Evolutionary conservation across 495 filamentous ascomycete genomes (phyloP).

Genomic region (Cetradonia linearis): DNA sequence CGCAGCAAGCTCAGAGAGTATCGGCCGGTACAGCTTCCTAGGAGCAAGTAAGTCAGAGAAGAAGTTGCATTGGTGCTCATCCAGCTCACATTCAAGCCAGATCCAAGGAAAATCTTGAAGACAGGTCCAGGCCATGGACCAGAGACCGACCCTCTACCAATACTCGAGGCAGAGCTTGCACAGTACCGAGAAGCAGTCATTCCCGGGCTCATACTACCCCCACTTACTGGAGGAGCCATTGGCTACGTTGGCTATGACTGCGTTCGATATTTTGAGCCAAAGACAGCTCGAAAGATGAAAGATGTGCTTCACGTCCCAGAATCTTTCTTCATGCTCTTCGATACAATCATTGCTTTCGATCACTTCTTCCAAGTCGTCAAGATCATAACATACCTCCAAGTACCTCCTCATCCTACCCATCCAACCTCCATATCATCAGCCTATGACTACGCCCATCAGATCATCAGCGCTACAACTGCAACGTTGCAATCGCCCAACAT

Average conservation of each 20-base stretch:
- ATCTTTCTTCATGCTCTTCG: constrained; percentile 93
- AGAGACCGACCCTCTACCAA: constrained; percentile 69
- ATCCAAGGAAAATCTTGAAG: constrained; percentile 74
- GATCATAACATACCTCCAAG: constrained; percentile 75
- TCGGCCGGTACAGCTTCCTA: constrained; percentile 90
- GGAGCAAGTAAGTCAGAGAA: constrained; percentile 54
- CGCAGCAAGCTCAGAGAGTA: constrained; percentile 78
- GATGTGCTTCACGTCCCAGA: constrained; percentile 84
- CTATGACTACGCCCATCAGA: constrained; percentile 55
- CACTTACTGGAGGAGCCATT: constrained; percentile 81
- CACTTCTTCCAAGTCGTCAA: constrained; percentile 88
- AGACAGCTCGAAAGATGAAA: constrained; percentile 74
- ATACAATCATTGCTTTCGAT: constrained; percentile 91
- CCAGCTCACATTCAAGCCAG: constrained; percentile 29
- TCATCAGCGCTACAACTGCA: constrained; percentile 54
- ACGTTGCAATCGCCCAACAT: constrained; percentile 61
- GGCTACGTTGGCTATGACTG: constrained; percentile 98
- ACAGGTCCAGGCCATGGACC: constrained; percentile 81
- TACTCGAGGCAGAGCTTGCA: constrained; percentile 67
- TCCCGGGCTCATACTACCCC: constrained; percentile 69
- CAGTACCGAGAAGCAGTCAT: constrained; percentile 67
- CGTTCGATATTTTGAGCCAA: constrained; percentile 93
- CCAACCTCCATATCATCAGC: constrained; percentile 42
- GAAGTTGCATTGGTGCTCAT: neutral
- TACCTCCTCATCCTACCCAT: constrained; percentile 45